phyloP scores from a whole-genome alignment of 2,329 filamentous ascomycete species.

The Sclerotinia sclerotiorum region DNA sequence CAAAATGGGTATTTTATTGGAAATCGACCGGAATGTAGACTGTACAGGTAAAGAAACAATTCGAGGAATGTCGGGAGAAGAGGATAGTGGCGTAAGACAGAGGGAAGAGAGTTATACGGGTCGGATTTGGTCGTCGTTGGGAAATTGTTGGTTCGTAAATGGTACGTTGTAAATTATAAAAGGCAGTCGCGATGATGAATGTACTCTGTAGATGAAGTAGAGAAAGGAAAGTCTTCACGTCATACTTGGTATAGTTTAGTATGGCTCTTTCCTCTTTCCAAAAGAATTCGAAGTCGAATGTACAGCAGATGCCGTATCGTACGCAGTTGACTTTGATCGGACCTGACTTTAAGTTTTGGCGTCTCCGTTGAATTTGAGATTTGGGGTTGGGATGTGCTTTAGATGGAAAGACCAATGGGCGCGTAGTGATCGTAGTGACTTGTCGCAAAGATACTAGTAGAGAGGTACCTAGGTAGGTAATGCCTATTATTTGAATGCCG shows the following conservation, averaged over 20 bases:
- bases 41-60: conserved; percentile 16
- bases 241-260: background rate
- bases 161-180: background rate
- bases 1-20: conserved; percentile 20
- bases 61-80: conserved; percentile 10
- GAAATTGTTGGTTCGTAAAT: background rate
- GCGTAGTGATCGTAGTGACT: background rate
- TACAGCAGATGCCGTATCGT: background rate
- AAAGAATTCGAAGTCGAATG: background rate
- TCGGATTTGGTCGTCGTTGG: too few species aligned
- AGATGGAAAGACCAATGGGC: background rate
- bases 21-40: conserved; percentile 21
- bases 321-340: background rate
- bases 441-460: background rate
- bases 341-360: background rate
- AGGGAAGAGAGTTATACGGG: too few species aligned
- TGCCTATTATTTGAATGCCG: background rate
- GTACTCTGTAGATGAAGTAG: background rate
- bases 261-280: background rate
- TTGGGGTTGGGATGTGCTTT: background rate
- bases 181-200: conserved; percentile 4
- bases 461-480: background rate
- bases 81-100: background rate
- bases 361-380: background rate
- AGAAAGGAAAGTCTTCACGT: conserved; percentile 12